A percentile compares a stretch with the other conserved stretches of the same genome.
Conservation (phyloP, 805 yeast species). For the Nakazawaea sp. region DNA sequence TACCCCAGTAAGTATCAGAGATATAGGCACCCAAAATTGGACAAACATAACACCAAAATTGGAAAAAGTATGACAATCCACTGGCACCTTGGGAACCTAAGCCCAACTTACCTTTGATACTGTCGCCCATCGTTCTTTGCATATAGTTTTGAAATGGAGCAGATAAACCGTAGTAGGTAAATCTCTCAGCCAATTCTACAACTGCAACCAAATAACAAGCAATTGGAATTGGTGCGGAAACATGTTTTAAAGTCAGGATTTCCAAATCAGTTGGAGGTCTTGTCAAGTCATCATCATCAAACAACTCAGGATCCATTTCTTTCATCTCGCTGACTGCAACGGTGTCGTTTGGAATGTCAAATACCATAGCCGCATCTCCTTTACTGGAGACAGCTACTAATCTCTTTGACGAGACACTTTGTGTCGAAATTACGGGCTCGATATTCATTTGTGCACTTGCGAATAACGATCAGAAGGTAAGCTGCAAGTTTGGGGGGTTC, state of each 20-base stretch:
- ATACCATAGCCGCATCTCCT: conserved; percentile 3
- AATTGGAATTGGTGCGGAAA: conserved; percentile 42
- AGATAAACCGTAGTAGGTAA: conserved; percentile 71
- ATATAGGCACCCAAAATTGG: conserved; percentile 73
- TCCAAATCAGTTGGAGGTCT: conserved; percentile 46
- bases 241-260: conserved; percentile 42
- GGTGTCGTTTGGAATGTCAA: not conserved
- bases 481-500: no score
- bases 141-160: conserved; percentile 77
- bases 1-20: conserved; percentile 72
- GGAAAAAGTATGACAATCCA: conserved; percentile 67
- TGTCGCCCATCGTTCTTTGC: conserved; percentile 39
- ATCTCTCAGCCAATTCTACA: conserved; percentile 77
- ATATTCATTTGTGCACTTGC: conserved; percentile 7
- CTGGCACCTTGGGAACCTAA: conserved; percentile 60
- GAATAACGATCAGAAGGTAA: no score
- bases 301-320: conserved; percentile 15
- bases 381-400: conserved; percentile 2
- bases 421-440: conserved; percentile 4
- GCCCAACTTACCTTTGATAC: conserved; percentile 45
- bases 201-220: conserved; percentile 60
- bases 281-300: conserved; percentile 27
- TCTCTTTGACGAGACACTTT: not conserved
- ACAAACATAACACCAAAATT: conserved; percentile 77
- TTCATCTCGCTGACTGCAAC: conserved; percentile 1